Evolutionary conservation across 768 basidiomycete genomes (phyloP), one percentile per base, ranked within the genome.

Genomic region (Suillus brevipes): DNA sequence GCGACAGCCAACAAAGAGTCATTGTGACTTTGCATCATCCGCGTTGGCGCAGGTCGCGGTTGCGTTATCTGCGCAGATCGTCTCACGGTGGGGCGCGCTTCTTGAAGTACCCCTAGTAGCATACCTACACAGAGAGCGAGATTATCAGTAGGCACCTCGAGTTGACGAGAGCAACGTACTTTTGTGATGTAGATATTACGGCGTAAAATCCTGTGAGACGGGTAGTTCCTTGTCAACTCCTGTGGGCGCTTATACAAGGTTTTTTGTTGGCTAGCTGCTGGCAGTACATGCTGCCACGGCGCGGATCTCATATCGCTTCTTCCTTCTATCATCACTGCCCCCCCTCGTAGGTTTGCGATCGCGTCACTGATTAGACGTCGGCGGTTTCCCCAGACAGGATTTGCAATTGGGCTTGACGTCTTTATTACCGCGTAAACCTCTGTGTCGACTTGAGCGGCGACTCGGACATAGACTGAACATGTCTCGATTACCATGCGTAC

Each of bases 1-100:
- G 73, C 73, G 53, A 77, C 69, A 47, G 72, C 73, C 62, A 72
- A 71, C 18, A 76, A 67, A 5, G 72, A 69, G 10, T 74, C 70
- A 3, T 73, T 74, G 12, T 77, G 75, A 5, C 76, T n/a, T 57
- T 16, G 52, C 52, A 53, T 53, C 31, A 4, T 53, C 28, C 18
- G 28, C 18, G 52, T 53, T 31, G 52, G 52, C 16, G 31, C 28
- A 10, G 52, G 28, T 10, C 28, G 16, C 16, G 16, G 28, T 52
- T 28, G 25, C 16, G 14, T 10, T 16, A 28, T 53, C 18, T 8
- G 28, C n/a, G 36, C 1, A 1, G 14, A n/a, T 57, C 7, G 13
- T 37, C 56, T 36, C 6, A 13, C 36, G 36, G 36, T 14, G 14
- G 3, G 37, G n/a, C 23, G 23, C 36, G 37, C 23, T 23, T 57